A percentile compares a stretch with the other conserved stretches of the same genome.
phyloP scores from a whole-genome alignment of 345 rosid species.

The Ricinus communis region DNA sequence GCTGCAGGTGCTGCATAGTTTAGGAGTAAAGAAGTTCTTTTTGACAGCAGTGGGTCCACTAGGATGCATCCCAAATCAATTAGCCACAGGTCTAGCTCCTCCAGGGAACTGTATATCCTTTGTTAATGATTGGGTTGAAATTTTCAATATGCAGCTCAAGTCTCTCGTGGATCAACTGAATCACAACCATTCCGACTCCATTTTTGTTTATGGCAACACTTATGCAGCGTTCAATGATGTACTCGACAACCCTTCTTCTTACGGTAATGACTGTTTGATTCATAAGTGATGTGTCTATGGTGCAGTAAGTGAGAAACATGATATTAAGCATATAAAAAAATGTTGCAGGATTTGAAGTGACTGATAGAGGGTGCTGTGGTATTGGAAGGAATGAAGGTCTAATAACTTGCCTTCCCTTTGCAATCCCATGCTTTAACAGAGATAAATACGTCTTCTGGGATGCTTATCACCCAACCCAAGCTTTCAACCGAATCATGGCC shows the following conservation, averaged over 20 bases:
- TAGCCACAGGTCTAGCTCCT: conserved; percentile 39
- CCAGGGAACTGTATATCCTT: conserved; percentile 40
- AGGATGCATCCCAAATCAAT: conserved; percentile 64
- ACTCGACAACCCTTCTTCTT: conserved; percentile 33
- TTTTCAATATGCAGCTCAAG: conserved; percentile 44
- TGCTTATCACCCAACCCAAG: conserved; percentile 67
- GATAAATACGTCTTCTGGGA: conserved; percentile 65
- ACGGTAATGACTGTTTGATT: conserved; percentile 34
- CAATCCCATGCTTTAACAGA: conserved; percentile 53
- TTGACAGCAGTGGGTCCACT: conserved; percentile 59
- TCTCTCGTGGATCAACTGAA: conserved; percentile 52
- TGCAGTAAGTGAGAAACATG: no score
- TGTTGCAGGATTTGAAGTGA: conserved; percentile 47
- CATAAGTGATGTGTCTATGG: no score
- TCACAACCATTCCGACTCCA: conserved; percentile 19
- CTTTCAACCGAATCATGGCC: conserved; percentile 56
- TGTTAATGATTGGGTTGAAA: conserved; percentile 47
- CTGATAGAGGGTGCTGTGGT: conserved; percentile 66
- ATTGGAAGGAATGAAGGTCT: conserved; percentile 60
- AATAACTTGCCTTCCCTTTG: conserved; percentile 63
- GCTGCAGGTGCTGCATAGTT: conserved; percentile 25
- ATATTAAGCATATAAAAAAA: no score
- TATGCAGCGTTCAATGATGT: conserved; percentile 44
- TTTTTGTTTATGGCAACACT: conserved; percentile 56
- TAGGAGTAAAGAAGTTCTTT: conserved; percentile 21